These are phyloP conservation scores for Gnetum montanum DNA, from an alignment of 75 land plant species.

Conservation along the genomic window DNA sequence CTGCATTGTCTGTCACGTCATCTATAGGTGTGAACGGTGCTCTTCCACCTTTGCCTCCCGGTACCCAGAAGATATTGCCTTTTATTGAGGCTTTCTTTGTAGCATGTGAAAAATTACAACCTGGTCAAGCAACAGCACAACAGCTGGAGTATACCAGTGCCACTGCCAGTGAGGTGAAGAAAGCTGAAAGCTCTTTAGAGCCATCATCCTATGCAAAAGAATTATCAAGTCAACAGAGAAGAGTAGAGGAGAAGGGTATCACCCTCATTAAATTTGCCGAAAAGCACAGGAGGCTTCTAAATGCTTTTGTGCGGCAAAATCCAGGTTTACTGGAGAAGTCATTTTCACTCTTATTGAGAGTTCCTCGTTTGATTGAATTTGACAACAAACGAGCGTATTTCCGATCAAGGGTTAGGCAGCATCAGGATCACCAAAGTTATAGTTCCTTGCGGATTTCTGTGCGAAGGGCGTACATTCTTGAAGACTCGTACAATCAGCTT, in stretches of 20 bases:
- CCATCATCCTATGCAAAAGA: constrained; percentile 19
- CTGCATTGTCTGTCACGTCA: constrained; percentile 27
- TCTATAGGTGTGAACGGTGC: constrained; percentile 25
- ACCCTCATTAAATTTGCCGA: constrained; percentile 84
- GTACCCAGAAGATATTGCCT: constrained; percentile 83
- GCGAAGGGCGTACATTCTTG: constrained; percentile 89
- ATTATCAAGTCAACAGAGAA: constrained; percentile 8
- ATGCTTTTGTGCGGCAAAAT: constrained; percentile 93
- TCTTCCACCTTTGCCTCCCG: constrained; percentile 80
- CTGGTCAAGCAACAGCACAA: constrained; percentile 45
- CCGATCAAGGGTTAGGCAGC: constrained; percentile 85
- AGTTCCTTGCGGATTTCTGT: constrained; percentile 86
- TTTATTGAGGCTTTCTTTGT: constrained; percentile 97
- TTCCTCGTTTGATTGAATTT: constrained; percentile 91
- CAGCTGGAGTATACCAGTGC: constrained; percentile 28
- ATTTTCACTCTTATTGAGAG: constrained; percentile 76
- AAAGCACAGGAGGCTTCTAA: constrained; percentile 77
- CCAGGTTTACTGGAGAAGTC: constrained; percentile 93
- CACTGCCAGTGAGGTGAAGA: constrained; percentile 52
- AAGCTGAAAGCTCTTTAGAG: constrained; percentile 34
- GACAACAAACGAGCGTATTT: constrained; percentile 94
- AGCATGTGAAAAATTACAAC: constrained; percentile 84
- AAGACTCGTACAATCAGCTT: constrained; percentile 94
- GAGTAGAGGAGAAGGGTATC: constrained; percentile 54
- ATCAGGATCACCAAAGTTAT: constrained; percentile 93